Conservation (phyloP, 768 basidiomycete genomes). For the Sutorius australiensis region DNA sequence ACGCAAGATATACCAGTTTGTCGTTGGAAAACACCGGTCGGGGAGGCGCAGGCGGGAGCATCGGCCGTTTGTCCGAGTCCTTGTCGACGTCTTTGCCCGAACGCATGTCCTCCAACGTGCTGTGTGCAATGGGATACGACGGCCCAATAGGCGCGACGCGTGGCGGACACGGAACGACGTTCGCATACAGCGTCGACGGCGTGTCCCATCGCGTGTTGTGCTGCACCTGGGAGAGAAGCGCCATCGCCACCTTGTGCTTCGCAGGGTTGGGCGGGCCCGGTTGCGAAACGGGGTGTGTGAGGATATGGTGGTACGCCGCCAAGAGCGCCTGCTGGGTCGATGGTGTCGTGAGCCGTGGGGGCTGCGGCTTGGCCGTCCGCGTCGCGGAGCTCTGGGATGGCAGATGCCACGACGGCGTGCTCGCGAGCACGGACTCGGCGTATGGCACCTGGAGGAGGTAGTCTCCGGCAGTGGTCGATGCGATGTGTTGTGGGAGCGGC, state of each 20-base stretch:
- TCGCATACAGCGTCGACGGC: slow-evolving; percentile 61
- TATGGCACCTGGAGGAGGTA: slow-evolving; percentile 73
- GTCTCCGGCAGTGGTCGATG: slow-evolving; percentile 51
- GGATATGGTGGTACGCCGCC: slow-evolving; percentile 71
- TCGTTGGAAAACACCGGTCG: slow-evolving; percentile 42
- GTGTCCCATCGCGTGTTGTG: slow-evolving; percentile 62
- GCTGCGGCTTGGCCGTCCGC: slow-evolving; percentile 16
- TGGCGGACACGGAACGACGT: slow-evolving; percentile 55
- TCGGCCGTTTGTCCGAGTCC: slow-evolving; percentile 44
- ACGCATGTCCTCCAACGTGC: slow-evolving; percentile 28
- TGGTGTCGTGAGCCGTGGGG: slow-evolving; percentile 42
- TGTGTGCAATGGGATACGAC: slow-evolving; percentile 53
- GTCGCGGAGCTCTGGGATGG: slow-evolving; percentile 39
- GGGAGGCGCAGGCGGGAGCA: slow-evolving; percentile 36
- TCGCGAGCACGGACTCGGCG: slow-evolving; percentile 64
- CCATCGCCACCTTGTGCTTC: slow-evolving; percentile 74
- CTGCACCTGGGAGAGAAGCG: slow-evolving; percentile 58
- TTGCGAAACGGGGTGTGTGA: slow-evolving; percentile 62
- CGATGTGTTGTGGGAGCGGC: slow-evolving; percentile 43
- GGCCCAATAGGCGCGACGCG: slow-evolving; percentile 62
- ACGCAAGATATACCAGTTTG: slow-evolving; percentile 60
- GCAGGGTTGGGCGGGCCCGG: slow-evolving; percentile 51
- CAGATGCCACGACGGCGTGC: slow-evolving; percentile 66
- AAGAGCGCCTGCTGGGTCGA: slow-evolving; percentile 63
- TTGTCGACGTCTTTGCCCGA: slow-evolving; percentile 46